Evolutionary conservation across 192 early-diverging fungal genomes (phyloP), one percentile per base, ranked within the genome.

Genomic region (Backusella circina): DNA sequence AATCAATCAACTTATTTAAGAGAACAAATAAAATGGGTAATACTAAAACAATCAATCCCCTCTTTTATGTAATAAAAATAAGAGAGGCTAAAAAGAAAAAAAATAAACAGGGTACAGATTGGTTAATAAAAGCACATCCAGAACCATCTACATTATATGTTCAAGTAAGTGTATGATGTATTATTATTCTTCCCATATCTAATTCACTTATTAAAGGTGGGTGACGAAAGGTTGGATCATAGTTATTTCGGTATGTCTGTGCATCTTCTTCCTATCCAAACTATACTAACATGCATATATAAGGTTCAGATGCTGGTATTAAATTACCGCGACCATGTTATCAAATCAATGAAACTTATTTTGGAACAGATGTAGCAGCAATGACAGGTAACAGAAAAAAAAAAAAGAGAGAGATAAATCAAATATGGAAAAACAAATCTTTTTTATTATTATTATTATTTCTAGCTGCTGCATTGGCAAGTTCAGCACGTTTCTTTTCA

Each of bases 91-190:
- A 47, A 47, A 21, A 12, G 10, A 21, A 4, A 1, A 23, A 21
- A 1, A 50, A 54, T n/a, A 23, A 54, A 23, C 85, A 85, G 86
- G 86, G 86, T 28, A 90, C 83, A 67, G 88, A 90, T 70, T 90
- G 88, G 87, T 67, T 90, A 39, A 82, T 88, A 37, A 87, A 87
- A 54, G 87, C 86, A 2, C 88, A 90, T 75, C 84, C 87, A 37
- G 74, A 86, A 30, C 76, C 80, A 57, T 78, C 86, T 65, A 81
- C 79, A 10, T 74, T 90, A 16, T 85, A 77, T 70, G 86, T 85
- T 26, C 85, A 86, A 74, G 86, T 85, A 76, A 50, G 30, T 38
- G 16, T 7, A 33, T 21, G 9, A 68, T 33, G 3, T 31, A 21
- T 16, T n/a, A 18, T 67, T 68, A 37, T 39, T n/a, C 3, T 7